Percentiles rank a stretch among this genome's conserved stretches.
Evolutionary conservation across 2,329 filamentous ascomycete genomes (phyloP).

Genomic region (Epichloe typhina): DNA sequence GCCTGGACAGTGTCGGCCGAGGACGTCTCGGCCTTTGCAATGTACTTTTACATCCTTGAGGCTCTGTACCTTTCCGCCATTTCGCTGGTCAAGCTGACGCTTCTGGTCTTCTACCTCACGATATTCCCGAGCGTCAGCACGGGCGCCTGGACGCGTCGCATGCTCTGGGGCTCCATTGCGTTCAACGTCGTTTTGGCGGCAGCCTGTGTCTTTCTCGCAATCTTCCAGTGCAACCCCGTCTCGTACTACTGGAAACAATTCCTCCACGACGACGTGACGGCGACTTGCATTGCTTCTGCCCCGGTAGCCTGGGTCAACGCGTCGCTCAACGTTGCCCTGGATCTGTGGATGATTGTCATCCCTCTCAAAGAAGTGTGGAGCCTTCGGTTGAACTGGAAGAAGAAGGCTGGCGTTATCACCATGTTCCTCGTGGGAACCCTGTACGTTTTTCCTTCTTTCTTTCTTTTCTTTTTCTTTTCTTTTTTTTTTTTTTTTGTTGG

Average conservation of each 20-base stretch:
- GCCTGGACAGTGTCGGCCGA: conserved; percentile 29
- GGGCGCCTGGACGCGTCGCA: conserved; percentile 11
- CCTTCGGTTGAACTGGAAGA: conserved; percentile 27
- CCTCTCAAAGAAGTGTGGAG: conserved; percentile 27
- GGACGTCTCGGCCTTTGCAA: conserved; percentile 26
- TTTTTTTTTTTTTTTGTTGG: neutral
- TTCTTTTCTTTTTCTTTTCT: neutral
- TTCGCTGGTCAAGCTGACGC: conserved; percentile 32
- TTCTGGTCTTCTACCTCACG: conserved; percentile 37
- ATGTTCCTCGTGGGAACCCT: conserved; percentile 33
- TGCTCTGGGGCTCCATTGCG: conserved; percentile 25
- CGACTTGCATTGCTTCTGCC: conserved; percentile 33
- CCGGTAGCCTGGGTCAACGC: conserved; percentile 34
- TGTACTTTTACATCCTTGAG: conserved; percentile 27
- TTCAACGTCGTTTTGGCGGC: conserved; percentile 24
- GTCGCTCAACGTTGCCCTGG: conserved; percentile 33
- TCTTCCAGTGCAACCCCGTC: conserved; percentile 36
- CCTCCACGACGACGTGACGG: conserved; percentile 25
- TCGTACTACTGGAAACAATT: conserved; percentile 35
- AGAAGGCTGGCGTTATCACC: conserved; percentile 28
- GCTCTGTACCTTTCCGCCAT: conserved; percentile 29
- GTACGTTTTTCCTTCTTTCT: conserved; percentile 11
- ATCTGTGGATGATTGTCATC: conserved; percentile 34
- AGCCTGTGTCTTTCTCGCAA: conserved; percentile 24
- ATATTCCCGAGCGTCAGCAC: conserved; percentile 30